A percentile compares a stretch with the other conserved stretches of the same genome.
phyloP scores from a whole-genome alignment of 2,329 filamentous ascomycete species.

The Sordariomycetes sp. region DNA sequence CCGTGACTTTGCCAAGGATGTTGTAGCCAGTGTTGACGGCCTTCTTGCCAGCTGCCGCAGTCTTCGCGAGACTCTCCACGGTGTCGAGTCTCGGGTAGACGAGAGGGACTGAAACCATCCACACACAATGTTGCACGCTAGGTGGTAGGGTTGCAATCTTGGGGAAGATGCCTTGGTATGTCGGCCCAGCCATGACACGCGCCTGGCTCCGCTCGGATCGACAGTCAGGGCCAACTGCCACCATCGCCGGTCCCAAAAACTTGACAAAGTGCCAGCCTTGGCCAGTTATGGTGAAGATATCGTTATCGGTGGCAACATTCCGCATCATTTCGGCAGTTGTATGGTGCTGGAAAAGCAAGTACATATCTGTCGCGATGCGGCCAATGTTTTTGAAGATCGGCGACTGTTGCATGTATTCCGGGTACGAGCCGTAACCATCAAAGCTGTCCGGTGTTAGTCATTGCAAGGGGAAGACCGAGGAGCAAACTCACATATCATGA shows the following conservation, averaged over 20 bases:
- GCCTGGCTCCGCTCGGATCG: constrained; percentile 83
- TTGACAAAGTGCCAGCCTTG: constrained; percentile 98
- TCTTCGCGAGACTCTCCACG: constrained; percentile 84
- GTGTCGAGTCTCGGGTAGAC: constrained; percentile 87
- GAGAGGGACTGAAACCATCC: constrained; percentile 88
- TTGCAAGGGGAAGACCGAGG: background rate
- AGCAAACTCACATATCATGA: constrained; percentile 83
- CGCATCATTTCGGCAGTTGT: constrained; percentile 90
- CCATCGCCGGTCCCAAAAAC: constrained; percentile 83
- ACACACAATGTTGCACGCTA: constrained; percentile 91
- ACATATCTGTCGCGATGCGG: constrained; percentile 93
- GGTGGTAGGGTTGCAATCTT: constrained; percentile 86
- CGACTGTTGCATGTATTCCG: constrained; percentile 96
- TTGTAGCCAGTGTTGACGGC: constrained; percentile 96
- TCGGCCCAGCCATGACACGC: constrained; percentile 90
- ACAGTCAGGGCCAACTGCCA: constrained; percentile 83
- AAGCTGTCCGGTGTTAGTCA: constrained; percentile 48
- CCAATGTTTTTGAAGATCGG: constrained; percentile 98
- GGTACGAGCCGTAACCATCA: constrained; percentile 94
- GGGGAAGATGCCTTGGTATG: constrained; percentile 94
- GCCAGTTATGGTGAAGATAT: constrained; percentile 95
- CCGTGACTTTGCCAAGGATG: constrained; percentile 87
- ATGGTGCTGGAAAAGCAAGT: constrained; percentile 95
- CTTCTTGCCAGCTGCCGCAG: constrained; percentile 90
- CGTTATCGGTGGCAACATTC: constrained; percentile 77